Base-by-base conservation (phyloP, 768 basidiomycete genomes). In the Leccinum subtestaceum region DNA sequence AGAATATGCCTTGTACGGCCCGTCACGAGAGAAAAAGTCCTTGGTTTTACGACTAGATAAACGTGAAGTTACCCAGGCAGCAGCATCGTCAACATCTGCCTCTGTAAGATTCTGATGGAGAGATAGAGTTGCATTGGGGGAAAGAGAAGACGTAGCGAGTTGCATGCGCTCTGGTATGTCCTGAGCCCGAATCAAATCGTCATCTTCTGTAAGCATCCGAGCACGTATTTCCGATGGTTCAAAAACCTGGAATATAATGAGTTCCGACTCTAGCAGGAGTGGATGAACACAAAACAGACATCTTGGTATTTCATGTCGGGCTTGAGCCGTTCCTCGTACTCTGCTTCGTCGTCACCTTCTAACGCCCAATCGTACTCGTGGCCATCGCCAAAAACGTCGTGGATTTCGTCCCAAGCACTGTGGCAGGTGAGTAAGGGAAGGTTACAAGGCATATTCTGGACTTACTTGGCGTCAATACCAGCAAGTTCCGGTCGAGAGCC, bases 101-200 rank as follows among this genome's bases (percentile, higher is more conserved):
- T 87, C 85, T 7, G 84, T 84, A 61, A 93, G 80, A 34, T 83
- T 80, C 48, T 81, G 80, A 64, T 87, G 84, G 9, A 83, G 70
- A 34, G 85, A 85, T 52, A 88, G 74, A 4, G 81, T 81, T 2
- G 89, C 80, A 25, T 80, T 81, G 29, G 77, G 72, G 1, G 91
- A 91, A n/a, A 97, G 75, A 0, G 93, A 89, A 21, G 91, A 93
- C 21, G 86, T 89, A 13, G 88, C 84, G 19, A 98, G 82, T 72
- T 96, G 95, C 89, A 95, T 94, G 51, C 97, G 89, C 71, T 99
- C 97, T 1, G 97, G 97, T 38, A 92, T 85, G 74, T 98, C 97
- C 69, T 84, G 85, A 17, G 83, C 85, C 49, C 95, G 88, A 61
- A 99, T 95, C 49, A 93, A 78, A 67, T 96, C 92, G 72, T 99